Evolutionary conservation across 495 filamentous ascomycete species (phyloP), one percentile per base, ranked within the genome.

Genomic region (Penicillium herquei): DNA sequence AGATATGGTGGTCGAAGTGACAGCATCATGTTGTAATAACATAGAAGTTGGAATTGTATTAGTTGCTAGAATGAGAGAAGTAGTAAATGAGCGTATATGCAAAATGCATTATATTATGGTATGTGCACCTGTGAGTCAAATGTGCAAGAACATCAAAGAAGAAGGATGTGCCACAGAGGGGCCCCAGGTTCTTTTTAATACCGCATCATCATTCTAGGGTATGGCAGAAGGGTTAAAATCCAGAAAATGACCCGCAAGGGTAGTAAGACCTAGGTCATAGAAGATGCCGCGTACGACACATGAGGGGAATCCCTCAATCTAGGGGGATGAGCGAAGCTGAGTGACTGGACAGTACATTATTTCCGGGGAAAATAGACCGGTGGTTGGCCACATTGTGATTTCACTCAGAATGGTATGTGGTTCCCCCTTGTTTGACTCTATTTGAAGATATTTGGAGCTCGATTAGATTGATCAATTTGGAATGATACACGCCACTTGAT

Each of bases 401-500:
- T 46, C 14, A 26, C 30, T 50, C 30, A 35, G 39, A 31, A 18
- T 14, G 47, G 57, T 59, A 66, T 64, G 61, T 41, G 42, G 30
- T 57, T 33, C 7, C 65, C 65, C 65, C 43, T 46, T 46, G 43
- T 65, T 68, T 56, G 62, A 16, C 13, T 40, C 26, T 26, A 12
- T 50, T 55, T 37, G 42, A 52, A 54, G 56, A 52, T 21, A 11
- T 7, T 26, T 46, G 57, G 39, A 50, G 64, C 62, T 60, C 51
- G 56, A 57, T 60, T 58, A 64, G 54, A 56, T 35, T 56, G 51
- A 64, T 56, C 52, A 50, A 3, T 52, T 14, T 45, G 34, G 44
- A 58, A 56, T 54, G 55, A 48, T 39, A 37, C 31, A 48, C 55
- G 57, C 59, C 62, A 65, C 40, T n/a, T 43, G 53, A 65, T 67